These are phyloP conservation scores for Fusarium napiforme DNA, from an alignment of 2,329 filamentous ascomycete genomes.

Conservation along the genomic window DNA sequence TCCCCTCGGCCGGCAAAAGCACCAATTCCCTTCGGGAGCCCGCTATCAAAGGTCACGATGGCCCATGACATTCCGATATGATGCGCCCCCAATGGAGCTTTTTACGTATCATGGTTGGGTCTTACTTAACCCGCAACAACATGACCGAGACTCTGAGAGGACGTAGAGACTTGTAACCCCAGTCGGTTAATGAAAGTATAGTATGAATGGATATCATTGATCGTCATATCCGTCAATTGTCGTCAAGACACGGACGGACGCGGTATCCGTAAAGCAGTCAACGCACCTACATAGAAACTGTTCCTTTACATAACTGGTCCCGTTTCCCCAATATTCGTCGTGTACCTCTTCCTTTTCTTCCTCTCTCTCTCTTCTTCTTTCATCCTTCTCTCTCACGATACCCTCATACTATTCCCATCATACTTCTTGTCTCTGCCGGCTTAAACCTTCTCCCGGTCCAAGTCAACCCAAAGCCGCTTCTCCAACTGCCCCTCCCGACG, in stretches of 20 bases:
- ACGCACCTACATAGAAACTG: neutral
- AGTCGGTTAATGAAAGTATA: neutral
- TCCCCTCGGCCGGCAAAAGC: slow-evolving; percentile 45
- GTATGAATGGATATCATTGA: slow-evolving; percentile 37
- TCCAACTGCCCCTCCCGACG: slow-evolving; percentile 27
- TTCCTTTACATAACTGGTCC: slow-evolving; percentile 25
- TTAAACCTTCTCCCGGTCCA: slow-evolving; percentile 32
- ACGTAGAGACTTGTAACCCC: slow-evolving; percentile 7
- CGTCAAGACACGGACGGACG: slow-evolving; percentile 35
- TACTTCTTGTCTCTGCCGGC: slow-evolving; percentile 16
- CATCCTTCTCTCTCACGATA: slow-evolving; percentile 28
- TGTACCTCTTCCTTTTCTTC: slow-evolving; percentile 22
- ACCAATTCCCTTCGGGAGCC: slow-evolving; percentile 31
- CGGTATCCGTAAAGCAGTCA: neutral
- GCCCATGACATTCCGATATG: slow-evolving; percentile 37
- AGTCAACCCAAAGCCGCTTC: slow-evolving; percentile 12
- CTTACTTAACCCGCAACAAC: neutral
- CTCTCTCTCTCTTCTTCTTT: slow-evolving; percentile 16
- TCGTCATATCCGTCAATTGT: slow-evolving; percentile 39
- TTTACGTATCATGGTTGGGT: slow-evolving; percentile 28
- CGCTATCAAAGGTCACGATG: slow-evolving; percentile 35
- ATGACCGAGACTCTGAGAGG: no score
- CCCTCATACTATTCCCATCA: slow-evolving; percentile 31
- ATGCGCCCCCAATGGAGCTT: slow-evolving; percentile 25
- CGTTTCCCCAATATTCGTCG: slow-evolving; percentile 32